These are phyloP conservation scores for Monilinia fructigena DNA, from an alignment of 2,329 filamentous ascomycete genomes.

Conservation along the genomic window DNA sequence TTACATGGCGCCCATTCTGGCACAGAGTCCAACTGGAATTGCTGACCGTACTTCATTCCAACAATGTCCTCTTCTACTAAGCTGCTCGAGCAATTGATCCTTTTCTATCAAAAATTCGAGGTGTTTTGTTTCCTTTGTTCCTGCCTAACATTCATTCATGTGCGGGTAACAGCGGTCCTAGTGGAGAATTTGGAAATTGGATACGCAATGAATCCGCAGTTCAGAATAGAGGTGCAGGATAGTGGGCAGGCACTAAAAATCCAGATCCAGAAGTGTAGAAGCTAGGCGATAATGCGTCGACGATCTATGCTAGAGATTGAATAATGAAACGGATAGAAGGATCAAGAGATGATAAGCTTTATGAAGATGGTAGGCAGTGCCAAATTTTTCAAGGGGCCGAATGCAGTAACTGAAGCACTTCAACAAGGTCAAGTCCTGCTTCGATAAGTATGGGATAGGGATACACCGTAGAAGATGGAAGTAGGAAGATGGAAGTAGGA, in stretches of 20 bases:
- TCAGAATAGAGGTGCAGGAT: neutral
- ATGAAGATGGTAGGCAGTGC: neutral
- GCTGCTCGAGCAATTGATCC: slow-evolving; percentile 4
- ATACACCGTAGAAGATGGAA: neutral
- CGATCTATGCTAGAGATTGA: neutral
- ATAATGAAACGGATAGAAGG: neutral
- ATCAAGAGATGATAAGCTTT: slow-evolving; percentile 3
- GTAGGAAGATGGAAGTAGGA: neutral
- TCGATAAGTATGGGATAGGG: neutral
- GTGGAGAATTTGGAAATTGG: slow-evolving; percentile 14
- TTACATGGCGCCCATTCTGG: slow-evolving; percentile 78
- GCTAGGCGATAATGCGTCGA: neutral
- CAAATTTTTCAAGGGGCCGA: neutral
- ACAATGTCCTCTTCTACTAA: neutral
- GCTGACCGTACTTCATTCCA: slow-evolving; percentile 74
- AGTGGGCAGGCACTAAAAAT: neutral
- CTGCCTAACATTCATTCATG: neutral
- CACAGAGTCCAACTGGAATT: slow-evolving; percentile 71
- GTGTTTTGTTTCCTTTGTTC: slow-evolving; percentile 9
- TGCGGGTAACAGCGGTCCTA: slow-evolving; percentile 10
- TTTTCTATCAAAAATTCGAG: neutral
- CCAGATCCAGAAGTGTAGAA: neutral
- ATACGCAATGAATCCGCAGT: slow-evolving; percentile 13
- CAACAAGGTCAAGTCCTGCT: neutral
- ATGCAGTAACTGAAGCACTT: slow-evolving; percentile 1